phyloP scores from a whole-genome alignment of 2,329 filamentous ascomycete species.

The Onygenales sp. region DNA sequence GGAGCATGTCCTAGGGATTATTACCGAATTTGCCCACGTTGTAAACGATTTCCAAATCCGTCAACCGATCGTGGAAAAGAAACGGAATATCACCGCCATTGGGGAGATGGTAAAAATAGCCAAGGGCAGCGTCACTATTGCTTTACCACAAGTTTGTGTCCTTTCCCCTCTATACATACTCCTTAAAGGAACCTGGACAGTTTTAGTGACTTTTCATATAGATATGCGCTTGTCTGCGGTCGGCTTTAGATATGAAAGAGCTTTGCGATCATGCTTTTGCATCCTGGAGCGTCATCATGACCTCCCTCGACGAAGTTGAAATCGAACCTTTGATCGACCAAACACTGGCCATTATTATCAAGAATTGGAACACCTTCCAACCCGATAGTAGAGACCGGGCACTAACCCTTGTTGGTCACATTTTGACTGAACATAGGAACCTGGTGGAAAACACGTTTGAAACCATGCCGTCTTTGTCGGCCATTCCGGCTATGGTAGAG shows the following conservation, averaged over 20 bases:
- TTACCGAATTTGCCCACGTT: slow-evolving; percentile 67
- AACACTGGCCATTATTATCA: slow-evolving; percentile 76
- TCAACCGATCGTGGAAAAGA: slow-evolving; percentile 57
- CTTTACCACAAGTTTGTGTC: slow-evolving; percentile 66
- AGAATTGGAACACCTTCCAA: slow-evolving; percentile 66
- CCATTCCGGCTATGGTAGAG: slow-evolving; percentile 59
- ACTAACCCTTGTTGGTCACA: slow-evolving; percentile 51
- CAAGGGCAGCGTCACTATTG: slow-evolving; percentile 62
- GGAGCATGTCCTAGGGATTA: slow-evolving; percentile 74
- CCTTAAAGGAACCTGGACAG: slow-evolving; percentile 7
- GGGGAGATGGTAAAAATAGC: slow-evolving; percentile 78
- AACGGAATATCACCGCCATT: slow-evolving; percentile 69
- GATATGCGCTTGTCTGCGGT: slow-evolving; percentile 87
- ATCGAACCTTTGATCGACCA: slow-evolving; percentile 73
- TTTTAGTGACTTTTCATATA: slow-evolving; percentile 26
- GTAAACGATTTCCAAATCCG: slow-evolving; percentile 60
- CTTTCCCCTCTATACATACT: background rate
- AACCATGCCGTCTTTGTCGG: slow-evolving; percentile 67
- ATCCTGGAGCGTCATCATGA: slow-evolving; percentile 75
- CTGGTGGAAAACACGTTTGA: slow-evolving; percentile 59
- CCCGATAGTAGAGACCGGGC: slow-evolving; percentile 49
- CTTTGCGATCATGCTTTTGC: slow-evolving; percentile 72
- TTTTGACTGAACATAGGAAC: slow-evolving; percentile 54
- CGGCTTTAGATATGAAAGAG: slow-evolving; percentile 63
- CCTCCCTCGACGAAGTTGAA: slow-evolving; percentile 65